Base-by-base conservation (phyloP, 2,329 filamentous ascomycete genomes). In the Boeremia exigua region DNA sequence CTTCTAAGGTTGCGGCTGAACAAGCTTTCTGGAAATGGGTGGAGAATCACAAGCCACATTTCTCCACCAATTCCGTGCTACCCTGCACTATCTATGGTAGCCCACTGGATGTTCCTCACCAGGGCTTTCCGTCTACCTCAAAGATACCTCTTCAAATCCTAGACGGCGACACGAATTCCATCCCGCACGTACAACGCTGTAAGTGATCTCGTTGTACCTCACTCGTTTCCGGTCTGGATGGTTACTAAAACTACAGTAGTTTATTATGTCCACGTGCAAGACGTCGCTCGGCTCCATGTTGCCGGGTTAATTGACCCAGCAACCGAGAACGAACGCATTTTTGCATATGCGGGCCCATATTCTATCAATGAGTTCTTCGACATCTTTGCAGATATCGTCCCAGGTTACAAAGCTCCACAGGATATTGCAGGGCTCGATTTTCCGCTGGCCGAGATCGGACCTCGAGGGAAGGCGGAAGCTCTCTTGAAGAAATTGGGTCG, bases 1-100 rank as follows among this genome's bases (percentile, higher is more conserved):
- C 78, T 4, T 77, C 72, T 44, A 82, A 82, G 56, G 74, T 70
- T 0, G 72, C 78, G 46, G 71, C 65, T 1, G 79, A 81, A 61
- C 68, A 73, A 14, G 72, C 71, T 7, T 58, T 78, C 2, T 81
- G 79, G 79, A 73, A 76, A 28, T 80, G 75, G 56, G 59, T 78
- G 6, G 65, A 74, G 33, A 69, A 76, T 36, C 71, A 76, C 30
- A 73, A 75, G 25, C 76, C 77, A 6, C 45, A 59, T 2, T 80
- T 81, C 60, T 69, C 70, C 7, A 68, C 76, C 23, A 78, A 80
- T 49, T 59, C 75, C n/a, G 56, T 61, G 51, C 53, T 54, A 27
- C 50, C 40, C 14, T 50, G 40, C 27, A 50, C 48, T 25, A 64
- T 57, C 45, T 62, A 62, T 25, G 62, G 62, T 2, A 57, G 50